A percentile compares a stretch with the other conserved stretches of the same genome.
Conservation (phyloP, 345 rosid genomes). For the Sonneratia alba region DNA sequence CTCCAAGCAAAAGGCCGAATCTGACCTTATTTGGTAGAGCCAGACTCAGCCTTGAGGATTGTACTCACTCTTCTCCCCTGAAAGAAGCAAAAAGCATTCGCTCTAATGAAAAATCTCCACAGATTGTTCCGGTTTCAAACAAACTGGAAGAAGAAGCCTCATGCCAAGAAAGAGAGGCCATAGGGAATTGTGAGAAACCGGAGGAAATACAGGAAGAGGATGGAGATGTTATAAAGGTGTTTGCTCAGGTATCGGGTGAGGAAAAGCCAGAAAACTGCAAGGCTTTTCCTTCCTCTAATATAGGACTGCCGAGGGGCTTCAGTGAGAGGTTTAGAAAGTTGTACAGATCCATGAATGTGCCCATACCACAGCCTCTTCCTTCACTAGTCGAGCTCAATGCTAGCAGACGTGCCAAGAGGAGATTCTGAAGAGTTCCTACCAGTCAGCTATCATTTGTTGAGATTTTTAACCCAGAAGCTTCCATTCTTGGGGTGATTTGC, state of each 20-base stretch:
- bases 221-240: not conserved
- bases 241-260: not conserved
- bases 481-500: not conserved
- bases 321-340: constrained; percentile 41
- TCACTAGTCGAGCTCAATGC: constrained; percentile 55
- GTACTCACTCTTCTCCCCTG: constrained; percentile 10
- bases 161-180: constrained; percentile 11
- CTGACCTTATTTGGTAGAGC: constrained; percentile 74
- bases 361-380: constrained; percentile 77
- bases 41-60: constrained; percentile 34
- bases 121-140: constrained; percentile 5
- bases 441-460: not conserved
- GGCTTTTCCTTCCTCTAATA: constrained; percentile 9
- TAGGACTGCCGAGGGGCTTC: constrained; percentile 35
- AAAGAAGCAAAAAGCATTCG: constrained; percentile 11
- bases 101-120: constrained; percentile 16
- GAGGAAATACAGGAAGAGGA: not conserved
- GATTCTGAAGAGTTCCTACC: not conserved
- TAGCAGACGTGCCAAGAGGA: constrained; percentile 39
- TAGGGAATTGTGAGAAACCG: constrained; percentile 8
- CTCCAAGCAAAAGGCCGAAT: constrained; percentile 33
- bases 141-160: constrained; percentile 9
- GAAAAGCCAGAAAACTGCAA: constrained; percentile 2
- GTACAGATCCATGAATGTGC: constrained; percentile 64
- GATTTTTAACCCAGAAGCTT: not conserved